Evolutionary conservation across 2,329 filamentous ascomycete genomes (phyloP).

Genomic region (Diplodia scrobiculata): DNA sequence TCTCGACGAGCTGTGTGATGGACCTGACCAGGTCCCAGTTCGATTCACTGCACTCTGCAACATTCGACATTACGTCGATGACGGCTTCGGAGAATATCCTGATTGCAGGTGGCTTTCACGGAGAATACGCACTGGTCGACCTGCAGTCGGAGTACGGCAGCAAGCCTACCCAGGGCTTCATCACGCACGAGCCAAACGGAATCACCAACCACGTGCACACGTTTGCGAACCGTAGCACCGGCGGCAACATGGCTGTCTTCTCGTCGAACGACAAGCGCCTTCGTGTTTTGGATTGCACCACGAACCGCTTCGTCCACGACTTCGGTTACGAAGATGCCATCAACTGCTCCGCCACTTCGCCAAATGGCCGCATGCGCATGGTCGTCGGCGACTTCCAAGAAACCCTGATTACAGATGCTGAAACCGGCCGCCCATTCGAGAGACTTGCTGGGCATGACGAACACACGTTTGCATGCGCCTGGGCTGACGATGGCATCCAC

Average conservation of each 20-base stretch:
- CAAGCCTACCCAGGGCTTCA: slow-evolving; percentile 49
- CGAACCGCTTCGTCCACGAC: slow-evolving; percentile 61
- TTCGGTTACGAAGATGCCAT: slow-evolving; percentile 63
- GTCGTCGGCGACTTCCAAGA: slow-evolving; percentile 70
- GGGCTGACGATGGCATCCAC: slow-evolving; percentile 75
- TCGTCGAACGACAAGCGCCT: slow-evolving; percentile 61
- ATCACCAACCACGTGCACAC: slow-evolving; percentile 63
- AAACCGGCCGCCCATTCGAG: slow-evolving; percentile 62
- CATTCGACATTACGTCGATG: slow-evolving; percentile 57
- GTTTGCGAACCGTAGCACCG: slow-evolving; percentile 52
- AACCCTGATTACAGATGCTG: slow-evolving; percentile 69
- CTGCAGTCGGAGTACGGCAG: slow-evolving; percentile 44
- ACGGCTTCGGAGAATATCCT: slow-evolving; percentile 54
- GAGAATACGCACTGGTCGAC: slow-evolving; percentile 58
- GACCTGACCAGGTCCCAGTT: slow-evolving; percentile 46
- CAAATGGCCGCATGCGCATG: slow-evolving; percentile 69
- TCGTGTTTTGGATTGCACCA: slow-evolving; percentile 57
- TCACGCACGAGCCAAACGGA: slow-evolving; percentile 54
- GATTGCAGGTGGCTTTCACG: slow-evolving; percentile 59
- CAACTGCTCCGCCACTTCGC: slow-evolving; percentile 73
- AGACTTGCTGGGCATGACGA: slow-evolving; percentile 66
- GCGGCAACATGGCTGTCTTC: slow-evolving; percentile 56
- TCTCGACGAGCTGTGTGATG: slow-evolving; percentile 49
- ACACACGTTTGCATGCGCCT: slow-evolving; percentile 75
- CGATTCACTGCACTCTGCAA: slow-evolving; percentile 30